Base-by-base conservation (phyloP, 495 filamentous ascomycete genomes). In the Collariella sp. region DNA sequence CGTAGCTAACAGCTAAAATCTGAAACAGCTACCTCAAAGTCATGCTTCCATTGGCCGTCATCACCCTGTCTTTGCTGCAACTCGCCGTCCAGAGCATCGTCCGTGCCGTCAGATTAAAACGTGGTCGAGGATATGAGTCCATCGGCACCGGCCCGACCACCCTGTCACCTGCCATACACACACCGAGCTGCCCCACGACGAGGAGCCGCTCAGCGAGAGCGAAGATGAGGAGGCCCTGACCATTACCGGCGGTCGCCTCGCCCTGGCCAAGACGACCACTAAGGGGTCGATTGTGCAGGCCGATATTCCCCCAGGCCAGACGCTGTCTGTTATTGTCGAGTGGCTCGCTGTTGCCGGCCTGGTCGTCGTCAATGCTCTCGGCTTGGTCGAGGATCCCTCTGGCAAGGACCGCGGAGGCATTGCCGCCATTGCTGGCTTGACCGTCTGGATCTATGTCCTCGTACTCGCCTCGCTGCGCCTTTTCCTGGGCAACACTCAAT, bases 381-480 rank as follows among this genome's bases (percentile, higher is more conserved):
- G 81, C 20, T 67, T 91, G 33, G 66, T 79, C 0, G 67, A 62
- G 1, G 59, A 68, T n/a, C 62, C 69, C 39, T 63, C 54, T 54
- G 66, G 61, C 46, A 43, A 51, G 55, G 58, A 64, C 20, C 57
- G 50, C 52, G 66, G 65, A 31, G 39, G 63, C 45, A 50, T 85
- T 38, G 83, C 87, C 48, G 79, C 84, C 9, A 73, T 85, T 47
- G 79, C 82, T 20, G 80, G 80, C 38, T 64, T 93, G 29, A 66
- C 78, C 13, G 81, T 80, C 33, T 96, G 93, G 93, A 70, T 76
- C 26, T 99, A 97, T 64, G 82, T 91, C 44, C 71, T 94, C 39
- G 73, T 85, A 24, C 78, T 99, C 54, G 83, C 83, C 6, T 77
- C 81, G 24, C 67, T 88, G 7, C 84, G 93, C 13, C 73, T 96